These are phyloP conservation scores for Colletotrichum tropicale DNA, from an alignment of 2,329 filamentous ascomycete species.

Conservation along the genomic window DNA sequence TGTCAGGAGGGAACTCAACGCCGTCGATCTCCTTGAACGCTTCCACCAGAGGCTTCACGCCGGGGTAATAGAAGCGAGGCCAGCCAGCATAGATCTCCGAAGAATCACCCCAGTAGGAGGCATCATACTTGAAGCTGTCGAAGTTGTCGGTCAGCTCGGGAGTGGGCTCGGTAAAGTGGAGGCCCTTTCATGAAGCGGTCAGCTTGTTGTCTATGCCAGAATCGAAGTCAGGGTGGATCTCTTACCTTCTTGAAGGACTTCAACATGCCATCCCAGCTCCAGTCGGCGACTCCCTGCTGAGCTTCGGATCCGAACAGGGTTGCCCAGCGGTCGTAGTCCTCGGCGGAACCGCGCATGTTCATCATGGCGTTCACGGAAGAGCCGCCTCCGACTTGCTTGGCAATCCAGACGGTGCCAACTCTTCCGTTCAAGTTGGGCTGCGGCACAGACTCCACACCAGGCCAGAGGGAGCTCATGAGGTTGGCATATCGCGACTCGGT, in stretches of 20 bases:
- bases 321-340: constrained; percentile 32
- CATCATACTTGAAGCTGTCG: constrained; percentile 31
- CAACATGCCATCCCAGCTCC: constrained; percentile 39
- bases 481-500: not conserved
- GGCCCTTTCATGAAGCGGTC: not conserved
- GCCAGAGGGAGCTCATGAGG: not conserved
- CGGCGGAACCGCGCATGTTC: constrained; percentile 16
- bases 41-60: constrained; percentile 33
- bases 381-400: constrained; percentile 17
- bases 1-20: constrained; percentile 41
- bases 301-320: constrained; percentile 41
- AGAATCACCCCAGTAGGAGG: constrained; percentile 39
- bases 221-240: not conserved
- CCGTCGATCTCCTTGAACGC: constrained; percentile 42
- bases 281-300: constrained; percentile 26
- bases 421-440: constrained; percentile 5
- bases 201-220: not conserved
- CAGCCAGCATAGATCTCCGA: constrained; percentile 40
- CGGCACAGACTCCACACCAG: not conserved
- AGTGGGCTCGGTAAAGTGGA: constrained; percentile 16
- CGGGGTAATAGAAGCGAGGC: constrained; percentile 43
- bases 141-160: constrained; percentile 25
- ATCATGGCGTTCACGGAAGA: constrained; percentile 22
- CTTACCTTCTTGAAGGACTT: constrained; percentile 49
- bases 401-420: not conserved